Percentiles rank a stretch among this genome's conserved stretches.
These are phyloP conservation scores for Monosporozyma servazzii DNA, from an alignment of 805 yeast genomes.

Conservation along the genomic window DNA sequence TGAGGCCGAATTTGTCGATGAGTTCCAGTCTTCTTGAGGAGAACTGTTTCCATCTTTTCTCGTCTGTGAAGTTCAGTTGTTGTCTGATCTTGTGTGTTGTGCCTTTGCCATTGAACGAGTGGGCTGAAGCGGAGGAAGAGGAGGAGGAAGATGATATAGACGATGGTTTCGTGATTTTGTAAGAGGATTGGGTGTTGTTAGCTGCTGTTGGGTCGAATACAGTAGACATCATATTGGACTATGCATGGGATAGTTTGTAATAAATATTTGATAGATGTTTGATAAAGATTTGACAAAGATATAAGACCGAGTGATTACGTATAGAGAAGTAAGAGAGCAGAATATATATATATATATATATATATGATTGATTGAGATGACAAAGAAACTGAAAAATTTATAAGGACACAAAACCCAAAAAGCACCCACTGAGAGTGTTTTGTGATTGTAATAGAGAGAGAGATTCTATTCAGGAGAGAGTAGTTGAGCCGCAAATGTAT, in stretches of 20 bases:
- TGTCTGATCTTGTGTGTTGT: conserved; percentile 37
- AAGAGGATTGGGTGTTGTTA: background rate
- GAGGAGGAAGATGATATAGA: background rate
- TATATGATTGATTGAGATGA: too few relatives aligned
- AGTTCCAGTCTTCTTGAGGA: conserved; percentile 84
- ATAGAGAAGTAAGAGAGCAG: too few relatives aligned
- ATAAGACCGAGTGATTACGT: too few relatives aligned
- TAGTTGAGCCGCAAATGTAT: too few relatives aligned
- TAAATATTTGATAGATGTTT: too few relatives aligned
- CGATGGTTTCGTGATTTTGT: background rate
- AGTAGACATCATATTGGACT: background rate
- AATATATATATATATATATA: background rate
- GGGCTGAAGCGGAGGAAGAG: too few relatives aligned
- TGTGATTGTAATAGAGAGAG: too few relatives aligned
- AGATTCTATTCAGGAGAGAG: too few relatives aligned
- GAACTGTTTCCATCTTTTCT: conserved; percentile 77
- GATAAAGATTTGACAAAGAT: too few relatives aligned
- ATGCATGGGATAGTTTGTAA: background rate
- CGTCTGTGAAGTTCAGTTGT: conserved; percentile 68
- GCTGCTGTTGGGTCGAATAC: background rate
- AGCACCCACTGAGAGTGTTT: too few relatives aligned
- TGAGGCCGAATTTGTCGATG: conserved; percentile 59
- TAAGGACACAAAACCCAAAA: too few relatives aligned
- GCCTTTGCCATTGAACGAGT: conserved; percentile 18
- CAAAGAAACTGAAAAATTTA: too few relatives aligned